A percentile compares a stretch with the other conserved stretches of the same genome.
These are phyloP conservation scores for Ceratocystis cubensis DNA, from an alignment of 2,329 filamentous ascomycete genomes.

Conservation along the genomic window DNA sequence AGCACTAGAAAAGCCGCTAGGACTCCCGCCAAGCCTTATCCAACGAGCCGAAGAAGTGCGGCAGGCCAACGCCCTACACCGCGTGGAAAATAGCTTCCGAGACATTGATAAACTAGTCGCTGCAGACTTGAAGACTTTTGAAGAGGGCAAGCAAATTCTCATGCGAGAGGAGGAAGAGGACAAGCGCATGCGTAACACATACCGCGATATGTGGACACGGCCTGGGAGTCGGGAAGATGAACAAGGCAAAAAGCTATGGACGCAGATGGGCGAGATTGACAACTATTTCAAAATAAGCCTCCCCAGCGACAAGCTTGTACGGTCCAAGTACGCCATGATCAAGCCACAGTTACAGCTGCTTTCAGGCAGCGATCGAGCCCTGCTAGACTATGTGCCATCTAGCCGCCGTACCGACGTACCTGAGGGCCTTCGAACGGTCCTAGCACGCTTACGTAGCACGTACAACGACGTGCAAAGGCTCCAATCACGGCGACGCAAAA, in stretches of 20 bases:
- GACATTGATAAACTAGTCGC: constrained; percentile 84
- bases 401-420: constrained; percentile 68
- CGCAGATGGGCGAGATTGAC: constrained; percentile 64
- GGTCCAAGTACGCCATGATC: constrained; percentile 64
- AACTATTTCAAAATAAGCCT: constrained; percentile 63
- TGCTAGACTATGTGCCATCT: constrained; percentile 82
- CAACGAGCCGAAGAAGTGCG: constrained; percentile 90
- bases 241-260: constrained; percentile 55
- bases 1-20: constrained; percentile 86
- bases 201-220: constrained; percentile 73
- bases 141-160: constrained; percentile 69
- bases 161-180: constrained; percentile 76
- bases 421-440: constrained; percentile 65
- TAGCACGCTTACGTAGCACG: constrained; percentile 60
- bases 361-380: constrained; percentile 62
- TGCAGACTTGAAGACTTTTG: constrained; percentile 63
- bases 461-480: constrained; percentile 77
- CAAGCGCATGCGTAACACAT: constrained; percentile 57
- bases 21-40: constrained; percentile 69
- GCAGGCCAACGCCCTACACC: constrained; percentile 73
- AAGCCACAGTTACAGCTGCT: constrained; percentile 65
- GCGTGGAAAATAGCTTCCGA: constrained; percentile 65
- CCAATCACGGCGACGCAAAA: constrained; percentile 66
- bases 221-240: constrained; percentile 57
- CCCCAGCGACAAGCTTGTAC: constrained; percentile 49